Evolutionary conservation across 108 stramenopile genomes (phyloP), one percentile per base, ranked within the genome.

Genomic region (Nitzschia sp.): DNA sequence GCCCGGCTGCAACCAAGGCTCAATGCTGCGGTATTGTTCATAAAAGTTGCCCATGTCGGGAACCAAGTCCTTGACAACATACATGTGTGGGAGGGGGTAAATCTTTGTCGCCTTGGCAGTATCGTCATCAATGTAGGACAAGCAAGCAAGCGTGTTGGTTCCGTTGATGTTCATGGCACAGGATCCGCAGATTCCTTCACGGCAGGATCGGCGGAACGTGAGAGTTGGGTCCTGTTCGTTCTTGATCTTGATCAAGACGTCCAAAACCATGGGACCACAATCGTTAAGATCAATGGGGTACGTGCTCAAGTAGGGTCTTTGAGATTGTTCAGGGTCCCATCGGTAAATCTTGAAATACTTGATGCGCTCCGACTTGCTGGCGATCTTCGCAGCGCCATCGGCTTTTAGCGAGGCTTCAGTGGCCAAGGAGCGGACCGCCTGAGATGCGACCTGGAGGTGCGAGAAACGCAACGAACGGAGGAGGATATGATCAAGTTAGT

Each of bases 81-180:
- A 96, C 98, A 99, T 99, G 92, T 99, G 98, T 5, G 98, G 98
- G 60, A 99, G 81, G 0, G 98, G 98, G 80, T 99, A 96, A 75
- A 99, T 94, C 81, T 96, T 96, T 52, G 76, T 85, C 13, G 95
- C 88, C 60, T 81, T 81, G 23, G 71, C 75, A 41, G 77, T 79
- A 38, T 80, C 81, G 35, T 48, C 69, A 23, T 97, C 94, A 78
- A 99, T 98, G 80, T 96, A 96, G 60, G 84, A 86, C 35, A 99
- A 84, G 80, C 97, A 97, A 17, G 96, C 97, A 60, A 99, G 73
- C 6, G 94, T 97, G 78, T 99, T 99, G 76, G 72, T 77, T n/a
- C 98, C 98, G 71, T 97, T 85, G 71, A 99, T 97, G 79, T 98
- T 98, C 98, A 98, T 98, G 79, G 98, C 97, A 75, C 98, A 98